These are phyloP conservation scores for Colletotrichum truncatum DNA, from an alignment of 2,329 filamentous ascomycete species.

Conservation along the genomic window DNA sequence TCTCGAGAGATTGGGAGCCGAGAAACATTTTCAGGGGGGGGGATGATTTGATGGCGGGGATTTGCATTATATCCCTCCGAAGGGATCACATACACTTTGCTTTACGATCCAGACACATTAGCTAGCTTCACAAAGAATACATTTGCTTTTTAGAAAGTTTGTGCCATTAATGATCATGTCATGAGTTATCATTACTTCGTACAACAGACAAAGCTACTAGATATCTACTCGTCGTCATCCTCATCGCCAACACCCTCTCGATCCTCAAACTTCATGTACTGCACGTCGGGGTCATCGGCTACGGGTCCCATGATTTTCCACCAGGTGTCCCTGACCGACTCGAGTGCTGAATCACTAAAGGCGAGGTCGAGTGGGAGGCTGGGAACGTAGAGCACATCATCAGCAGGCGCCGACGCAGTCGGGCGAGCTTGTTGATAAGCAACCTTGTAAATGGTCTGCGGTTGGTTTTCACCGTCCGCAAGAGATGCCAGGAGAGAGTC, in stretches of 20 bases:
- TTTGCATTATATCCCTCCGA: conserved; percentile 4
- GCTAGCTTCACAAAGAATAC: conserved; percentile 8
- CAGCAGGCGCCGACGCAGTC: conserved; percentile 37
- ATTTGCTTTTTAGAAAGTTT: neutral
- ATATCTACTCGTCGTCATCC: conserved; percentile 52
- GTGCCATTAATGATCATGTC: conserved; percentile 17
- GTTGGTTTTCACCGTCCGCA: conserved; percentile 37
- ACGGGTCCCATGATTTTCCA: conserved; percentile 64
- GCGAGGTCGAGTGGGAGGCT: conserved; percentile 71
- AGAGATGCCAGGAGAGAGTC: conserved; percentile 48
- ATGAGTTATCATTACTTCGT: conserved; percentile 32
- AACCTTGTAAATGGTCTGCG: conserved; percentile 57
- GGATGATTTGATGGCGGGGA: neutral
- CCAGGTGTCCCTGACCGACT: conserved; percentile 77
- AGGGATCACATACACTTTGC: conserved; percentile 8
- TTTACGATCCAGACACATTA: conserved; percentile 30
- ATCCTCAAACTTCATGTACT: conserved; percentile 84
- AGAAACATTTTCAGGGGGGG: neutral
- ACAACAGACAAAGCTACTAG: conserved; percentile 3
- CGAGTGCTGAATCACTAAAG: conserved; percentile 77
- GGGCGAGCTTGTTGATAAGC: conserved; percentile 62
- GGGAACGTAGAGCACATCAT: conserved; percentile 63
- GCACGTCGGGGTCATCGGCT: conserved; percentile 46
- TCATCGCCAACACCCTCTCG: conserved; percentile 71
- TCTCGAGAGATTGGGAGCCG: neutral